Percentiles rank a stretch among this genome's conserved stretches.
These are phyloP conservation scores for Penicillium concentricum DNA, from an alignment of 2,329 filamentous ascomycete genomes.

Conservation along the genomic window DNA sequence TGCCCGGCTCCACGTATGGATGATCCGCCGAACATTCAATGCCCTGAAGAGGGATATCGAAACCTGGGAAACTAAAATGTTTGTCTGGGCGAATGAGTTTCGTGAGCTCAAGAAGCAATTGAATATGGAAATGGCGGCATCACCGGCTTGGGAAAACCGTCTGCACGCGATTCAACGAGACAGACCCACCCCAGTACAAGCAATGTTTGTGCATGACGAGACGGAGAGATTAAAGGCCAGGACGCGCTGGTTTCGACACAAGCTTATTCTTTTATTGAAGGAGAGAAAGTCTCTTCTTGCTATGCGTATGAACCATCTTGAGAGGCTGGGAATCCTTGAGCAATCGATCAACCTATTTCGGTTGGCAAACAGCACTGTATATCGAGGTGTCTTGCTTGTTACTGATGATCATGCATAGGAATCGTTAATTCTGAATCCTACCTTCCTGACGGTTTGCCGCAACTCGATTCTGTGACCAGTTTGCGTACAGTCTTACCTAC, in stretches of 20 bases:
- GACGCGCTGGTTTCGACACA: neutral
- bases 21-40: neutral
- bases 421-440: neutral
- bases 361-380: neutral
- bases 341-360: too few species aligned
- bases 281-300: neutral
- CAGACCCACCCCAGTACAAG: neutral
- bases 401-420: neutral
- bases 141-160: neutral
- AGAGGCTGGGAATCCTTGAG: neutral
- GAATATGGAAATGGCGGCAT: neutral
- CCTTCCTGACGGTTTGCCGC: too few species aligned
- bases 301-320: too few species aligned
- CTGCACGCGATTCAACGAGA: neutral
- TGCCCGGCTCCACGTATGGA: neutral
- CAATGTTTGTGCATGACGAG: neutral
- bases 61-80: fast-evolving
- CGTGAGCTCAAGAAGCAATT: neutral
- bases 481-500: neutral
- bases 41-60: neutral
- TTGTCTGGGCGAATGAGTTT: neutral
- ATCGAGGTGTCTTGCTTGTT: neutral
- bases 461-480: neutral
- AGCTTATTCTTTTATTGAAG: neutral
- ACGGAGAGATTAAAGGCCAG: neutral